Base-by-base conservation (phyloP, 2,329 filamentous ascomycete species). In the Aspergillus sojae region DNA sequence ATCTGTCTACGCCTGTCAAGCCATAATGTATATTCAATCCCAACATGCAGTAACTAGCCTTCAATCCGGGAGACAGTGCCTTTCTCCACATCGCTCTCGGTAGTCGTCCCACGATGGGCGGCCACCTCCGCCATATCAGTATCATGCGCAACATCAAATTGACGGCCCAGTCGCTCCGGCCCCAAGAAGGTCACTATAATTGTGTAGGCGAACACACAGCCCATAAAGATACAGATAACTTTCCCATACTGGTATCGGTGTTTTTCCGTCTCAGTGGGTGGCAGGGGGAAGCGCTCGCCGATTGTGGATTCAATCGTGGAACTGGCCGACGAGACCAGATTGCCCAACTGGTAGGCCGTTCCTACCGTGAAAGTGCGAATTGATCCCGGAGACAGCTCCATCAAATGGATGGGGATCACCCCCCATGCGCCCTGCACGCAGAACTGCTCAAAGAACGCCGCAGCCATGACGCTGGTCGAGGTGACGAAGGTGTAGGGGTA, bases 151-250 rank as follows among this genome's bases (percentile, higher is more conserved):
- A 82, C 81, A 62, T 82, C 81, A 66, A 85, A 81, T 54, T 80
- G 76, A 5, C 78, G 73, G n/a, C 78, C 79, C 34, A 82, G 65
- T 54, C 78, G 77, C 72, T 85, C 83, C 0, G 83, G 83, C 1
- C 83, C 83, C 4, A 82, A 66, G 30, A 81, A 72, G 28, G 79
- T 81, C 58, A 80, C 62, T 3, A 89, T 10, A 64, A 89, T 87
- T 5, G 84, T 80, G 72, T 88, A 89, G 2, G 79, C 85, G 70
- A 82, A 96, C 1, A 96, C 92, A 69, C 90, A 93, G 1, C 85
- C 93, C 91, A 97, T 93, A 79, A 97, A 96, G 72, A 96, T 95
- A 73, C 89, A 92, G 67, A 96, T 94, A 11, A 96, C 92, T 70
- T 89, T 89, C 45, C 92, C 92, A 69, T 96, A 96, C 63, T 92